Evolutionary conservation across 805 yeast species (phyloP).

Genomic region (Zygosaccharomyces kombuchaensis): DNA sequence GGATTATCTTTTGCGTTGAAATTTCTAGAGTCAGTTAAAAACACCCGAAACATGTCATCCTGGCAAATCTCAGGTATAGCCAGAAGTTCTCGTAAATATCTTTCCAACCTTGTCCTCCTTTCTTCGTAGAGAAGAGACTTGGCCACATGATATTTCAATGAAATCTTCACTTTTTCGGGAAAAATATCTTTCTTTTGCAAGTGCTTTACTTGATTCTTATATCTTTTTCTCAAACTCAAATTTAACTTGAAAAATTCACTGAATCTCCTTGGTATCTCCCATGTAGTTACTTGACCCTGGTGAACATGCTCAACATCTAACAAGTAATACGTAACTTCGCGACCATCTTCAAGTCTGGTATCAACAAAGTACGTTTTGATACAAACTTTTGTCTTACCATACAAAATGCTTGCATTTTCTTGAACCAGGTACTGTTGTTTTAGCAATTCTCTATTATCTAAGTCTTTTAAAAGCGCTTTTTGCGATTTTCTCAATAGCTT

Average conservation of each 20-base stretch:
- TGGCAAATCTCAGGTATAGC: conserved; percentile 66
- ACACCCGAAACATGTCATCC: conserved; percentile 65
- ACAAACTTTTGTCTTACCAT: conserved; percentile 54
- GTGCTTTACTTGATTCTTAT: conserved; percentile 45
- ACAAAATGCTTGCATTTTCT: conserved; percentile 74
- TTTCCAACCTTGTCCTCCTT: conserved; percentile 57
- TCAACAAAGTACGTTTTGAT: conserved; percentile 48
- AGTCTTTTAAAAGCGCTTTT: conserved; percentile 61
- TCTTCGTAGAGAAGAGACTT: conserved; percentile 57
- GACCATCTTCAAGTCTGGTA: conserved; percentile 44
- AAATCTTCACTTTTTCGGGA: conserved; percentile 50
- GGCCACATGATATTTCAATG: conserved; percentile 60
- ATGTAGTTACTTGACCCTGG: conserved; percentile 58
- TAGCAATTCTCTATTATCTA: conserved; percentile 67
- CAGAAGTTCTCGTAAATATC: conserved; percentile 55
- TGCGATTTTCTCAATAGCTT: conserved; percentile 66
- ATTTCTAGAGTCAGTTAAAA: conserved; percentile 47
- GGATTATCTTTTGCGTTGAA: conserved; percentile 9
- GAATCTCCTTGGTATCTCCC: conserved; percentile 89
- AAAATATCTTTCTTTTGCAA: conserved; percentile 43
- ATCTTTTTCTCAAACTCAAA: conserved; percentile 52
- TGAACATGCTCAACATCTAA: conserved; percentile 64
- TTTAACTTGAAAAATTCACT: conserved; percentile 77
- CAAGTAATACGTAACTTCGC: conserved; percentile 64
- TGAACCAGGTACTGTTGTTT: conserved; percentile 79